phyloP scores from a whole-genome alignment of 495 filamentous ascomycete genomes.

The Podospora didyma region DNA sequence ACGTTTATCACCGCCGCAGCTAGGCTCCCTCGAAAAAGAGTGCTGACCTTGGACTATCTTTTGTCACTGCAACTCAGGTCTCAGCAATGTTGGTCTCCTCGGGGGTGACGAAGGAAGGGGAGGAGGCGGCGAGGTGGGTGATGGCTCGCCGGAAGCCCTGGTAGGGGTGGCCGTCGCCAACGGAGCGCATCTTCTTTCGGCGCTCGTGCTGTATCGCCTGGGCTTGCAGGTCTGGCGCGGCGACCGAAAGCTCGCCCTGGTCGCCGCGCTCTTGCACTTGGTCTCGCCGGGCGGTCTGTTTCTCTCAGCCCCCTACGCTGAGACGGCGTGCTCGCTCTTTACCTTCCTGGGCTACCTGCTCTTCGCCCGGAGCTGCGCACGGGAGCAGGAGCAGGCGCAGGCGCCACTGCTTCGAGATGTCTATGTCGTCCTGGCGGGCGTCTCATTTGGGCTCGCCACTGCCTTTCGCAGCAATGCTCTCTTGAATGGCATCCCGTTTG shows the following conservation, averaged over 20 bases:
- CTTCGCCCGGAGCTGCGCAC: constrained; percentile 55
- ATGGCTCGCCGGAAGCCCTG: constrained; percentile 27
- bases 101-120: background rate
- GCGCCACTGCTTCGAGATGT: constrained; percentile 30
- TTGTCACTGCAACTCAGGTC: background rate
- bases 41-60: too few relatives aligned
- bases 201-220: constrained; percentile 65
- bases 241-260: constrained; percentile 52
- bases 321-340: constrained; percentile 74
- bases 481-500: constrained; percentile 65
- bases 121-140: background rate
- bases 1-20: too few relatives aligned
- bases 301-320: constrained; percentile 81
- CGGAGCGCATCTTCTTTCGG: constrained; percentile 68
- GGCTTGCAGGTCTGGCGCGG: constrained; percentile 39
- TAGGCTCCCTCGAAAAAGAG: too few relatives aligned
- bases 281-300: constrained; percentile 86
- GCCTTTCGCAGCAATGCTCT: constrained; percentile 83
- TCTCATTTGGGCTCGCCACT: constrained; percentile 68
- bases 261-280: constrained; percentile 70
- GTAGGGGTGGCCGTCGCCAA: constrained; percentile 64
- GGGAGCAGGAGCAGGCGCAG: constrained; percentile 1
- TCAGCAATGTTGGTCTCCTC: constrained; percentile 8
- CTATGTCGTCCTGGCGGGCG: constrained; percentile 53
- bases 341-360: constrained; percentile 69